Percentiles rank a stretch among this genome's conserved stretches.
Evolutionary conservation across 2,329 filamentous ascomycete species (phyloP).

Genomic region (Onygenales sp.): DNA sequence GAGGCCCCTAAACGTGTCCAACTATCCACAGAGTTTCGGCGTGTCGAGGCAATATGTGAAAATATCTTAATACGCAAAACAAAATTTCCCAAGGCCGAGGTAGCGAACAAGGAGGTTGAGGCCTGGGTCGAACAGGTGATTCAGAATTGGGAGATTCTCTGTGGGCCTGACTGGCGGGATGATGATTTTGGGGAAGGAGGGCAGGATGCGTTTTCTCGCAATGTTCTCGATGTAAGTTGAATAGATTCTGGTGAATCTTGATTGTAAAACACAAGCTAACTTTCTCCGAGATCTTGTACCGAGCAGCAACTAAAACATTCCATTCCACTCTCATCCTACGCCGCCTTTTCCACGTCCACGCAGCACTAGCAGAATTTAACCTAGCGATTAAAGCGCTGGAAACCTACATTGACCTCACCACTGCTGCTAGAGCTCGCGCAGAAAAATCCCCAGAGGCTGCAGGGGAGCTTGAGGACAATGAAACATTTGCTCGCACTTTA

Average conservation of each 20-base stretch:
- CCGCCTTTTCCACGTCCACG: constrained; percentile 77
- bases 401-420: constrained; percentile 82
- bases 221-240: constrained; percentile 56
- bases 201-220: constrained; percentile 62
- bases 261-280: constrained; percentile 7
- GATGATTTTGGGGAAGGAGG: constrained; percentile 73
- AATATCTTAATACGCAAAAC: constrained; percentile 67
- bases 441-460: constrained; percentile 56
- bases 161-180: constrained; percentile 70
- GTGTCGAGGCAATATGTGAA: constrained; percentile 72
- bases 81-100: constrained; percentile 73
- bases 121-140: constrained; percentile 70
- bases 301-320: constrained; percentile 84
- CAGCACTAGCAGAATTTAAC: constrained; percentile 82
- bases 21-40: constrained; percentile 67
- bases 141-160: constrained; percentile 75
- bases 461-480: constrained; percentile 71
- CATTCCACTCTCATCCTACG: constrained; percentile 86
- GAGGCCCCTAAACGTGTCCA: constrained; percentile 45
- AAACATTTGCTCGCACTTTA: constrained; percentile 65
- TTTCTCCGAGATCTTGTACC: constrained; percentile 61
- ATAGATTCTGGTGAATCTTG: background rate
- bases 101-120: constrained; percentile 71
- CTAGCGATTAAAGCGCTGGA: constrained; percentile 84
- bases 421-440: constrained; percentile 72